Percentiles rank a stretch among this genome's conserved stretches.
Evolutionary conservation across 2,329 filamentous ascomycete species (phyloP).

Genomic region (Hypomyces rosellus): DNA sequence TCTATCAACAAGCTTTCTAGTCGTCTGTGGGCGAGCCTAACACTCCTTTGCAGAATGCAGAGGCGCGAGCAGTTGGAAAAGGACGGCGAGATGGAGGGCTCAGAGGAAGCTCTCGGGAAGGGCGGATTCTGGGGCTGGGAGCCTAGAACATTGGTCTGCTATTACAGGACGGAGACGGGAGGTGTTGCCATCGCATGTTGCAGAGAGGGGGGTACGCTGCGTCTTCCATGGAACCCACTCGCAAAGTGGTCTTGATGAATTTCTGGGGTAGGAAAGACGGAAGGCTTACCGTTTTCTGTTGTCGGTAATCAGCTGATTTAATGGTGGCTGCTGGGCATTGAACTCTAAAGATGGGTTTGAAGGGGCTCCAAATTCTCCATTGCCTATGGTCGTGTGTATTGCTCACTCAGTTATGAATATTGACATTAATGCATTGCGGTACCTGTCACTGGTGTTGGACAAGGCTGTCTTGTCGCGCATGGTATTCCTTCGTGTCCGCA

Average conservation of each 20-base stretch:
- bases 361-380: too few species aligned
- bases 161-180: not conserved
- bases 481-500: too few species aligned
- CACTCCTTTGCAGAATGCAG: not conserved
- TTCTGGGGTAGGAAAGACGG: not conserved
- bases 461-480: too few species aligned
- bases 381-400: too few species aligned
- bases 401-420: too few species aligned
- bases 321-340: too few species aligned
- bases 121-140: constrained; percentile 2
- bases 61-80: constrained; percentile 1
- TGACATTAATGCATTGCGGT: too few species aligned
- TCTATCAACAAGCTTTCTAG: not conserved
- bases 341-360: too few species aligned
- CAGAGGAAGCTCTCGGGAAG: not conserved
- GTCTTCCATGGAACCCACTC: constrained; percentile 3
- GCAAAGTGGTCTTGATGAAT: constrained; percentile 1
- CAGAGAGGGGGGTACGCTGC: constrained; percentile 5
- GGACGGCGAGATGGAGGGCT: constrained; percentile 4
- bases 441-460: too few species aligned
- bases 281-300: not conserved
- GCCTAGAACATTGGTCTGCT: constrained; percentile 3
- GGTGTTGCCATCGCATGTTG: constrained; percentile 1
- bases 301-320: too few species aligned
- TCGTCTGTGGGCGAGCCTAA: not conserved